Conservation (phyloP, 2,329 filamentous ascomycete species). For the Venturia oleaginea region DNA sequence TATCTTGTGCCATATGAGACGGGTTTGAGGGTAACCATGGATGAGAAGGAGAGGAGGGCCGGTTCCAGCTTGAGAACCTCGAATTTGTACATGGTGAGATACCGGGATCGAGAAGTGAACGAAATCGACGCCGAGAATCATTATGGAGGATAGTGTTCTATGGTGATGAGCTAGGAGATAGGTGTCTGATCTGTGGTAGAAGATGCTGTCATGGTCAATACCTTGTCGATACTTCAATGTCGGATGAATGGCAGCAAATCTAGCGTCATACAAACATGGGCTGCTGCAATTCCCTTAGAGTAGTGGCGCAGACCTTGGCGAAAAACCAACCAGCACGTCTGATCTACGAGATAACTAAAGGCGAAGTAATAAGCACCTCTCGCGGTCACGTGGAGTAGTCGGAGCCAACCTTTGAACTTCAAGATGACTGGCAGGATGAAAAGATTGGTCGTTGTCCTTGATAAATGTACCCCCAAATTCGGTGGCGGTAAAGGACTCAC, state of each 20-base stretch:
- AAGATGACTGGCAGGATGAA: no score
- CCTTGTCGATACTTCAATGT: not conserved
- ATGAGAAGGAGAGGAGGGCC: conserved; percentile 38
- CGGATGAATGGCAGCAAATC: not conserved
- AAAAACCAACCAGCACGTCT: no score
- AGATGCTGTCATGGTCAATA: not conserved
- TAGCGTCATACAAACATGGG: not conserved
- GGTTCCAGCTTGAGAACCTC: conserved; percentile 31
- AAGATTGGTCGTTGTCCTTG: conserved; percentile 63
- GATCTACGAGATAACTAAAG: no score
- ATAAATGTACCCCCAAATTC: conserved; percentile 50
- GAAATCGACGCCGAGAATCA: conserved; percentile 14
- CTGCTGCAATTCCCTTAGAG: not conserved
- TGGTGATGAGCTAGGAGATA: not conserved
- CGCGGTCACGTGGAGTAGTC: no score
- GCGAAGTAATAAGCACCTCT: no score
- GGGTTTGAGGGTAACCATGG: conserved; percentile 46
- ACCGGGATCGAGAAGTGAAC: conserved; percentile 30
- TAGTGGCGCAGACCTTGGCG: no score
- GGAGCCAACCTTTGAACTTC: no score
- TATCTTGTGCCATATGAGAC: conserved; percentile 44
- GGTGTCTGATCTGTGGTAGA: not conserved
- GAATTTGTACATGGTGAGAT: conserved; percentile 34
- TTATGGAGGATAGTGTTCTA: not conserved
- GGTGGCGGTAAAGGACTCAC: conserved; percentile 43